Conservation (phyloP, 2,329 filamentous ascomycete species). For the Elsinoe fawcettii region DNA sequence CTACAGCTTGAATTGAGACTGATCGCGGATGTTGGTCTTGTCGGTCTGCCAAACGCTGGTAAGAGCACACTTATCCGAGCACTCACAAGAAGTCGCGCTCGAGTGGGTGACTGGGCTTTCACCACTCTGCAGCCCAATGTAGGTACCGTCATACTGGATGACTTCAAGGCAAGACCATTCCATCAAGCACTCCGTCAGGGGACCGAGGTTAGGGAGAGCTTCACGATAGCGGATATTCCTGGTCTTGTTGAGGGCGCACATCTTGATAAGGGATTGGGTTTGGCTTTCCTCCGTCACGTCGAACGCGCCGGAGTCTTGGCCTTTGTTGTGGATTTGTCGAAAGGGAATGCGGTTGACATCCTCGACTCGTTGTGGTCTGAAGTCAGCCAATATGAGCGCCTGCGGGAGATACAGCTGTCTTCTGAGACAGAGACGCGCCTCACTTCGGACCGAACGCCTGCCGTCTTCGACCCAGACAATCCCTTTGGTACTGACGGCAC, state of each 20-base stretch:
- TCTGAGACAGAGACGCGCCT: slow-evolving; percentile 55
- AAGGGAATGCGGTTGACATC: slow-evolving; percentile 69
- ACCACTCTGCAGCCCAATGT: slow-evolving; percentile 94
- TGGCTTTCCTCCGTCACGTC: slow-evolving; percentile 87
- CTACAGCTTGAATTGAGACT: slow-evolving; percentile 89
- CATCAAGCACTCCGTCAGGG: slow-evolving; percentile 37
- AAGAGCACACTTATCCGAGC: slow-evolving; percentile 88
- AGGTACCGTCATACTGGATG: slow-evolving; percentile 87
- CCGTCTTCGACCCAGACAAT: slow-evolving; percentile 28
- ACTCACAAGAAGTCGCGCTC: slow-evolving; percentile 77
- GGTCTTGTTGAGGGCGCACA: slow-evolving; percentile 89
- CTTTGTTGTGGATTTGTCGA: slow-evolving; percentile 81
- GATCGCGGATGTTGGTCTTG: slow-evolving; percentile 86
- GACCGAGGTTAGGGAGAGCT: slow-evolving; percentile 55
- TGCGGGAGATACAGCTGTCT: slow-evolving; percentile 64
- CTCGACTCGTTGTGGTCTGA: slow-evolving; percentile 83
- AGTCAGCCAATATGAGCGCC: slow-evolving; percentile 77
- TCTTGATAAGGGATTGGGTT: slow-evolving; percentile 80
- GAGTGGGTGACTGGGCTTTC: slow-evolving; percentile 92
- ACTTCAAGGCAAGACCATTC: slow-evolving; percentile 66
- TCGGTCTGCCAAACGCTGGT: slow-evolving; percentile 90
- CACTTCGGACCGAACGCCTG: slow-evolving; percentile 37
- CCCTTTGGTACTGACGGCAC: slow-evolving; percentile 11
- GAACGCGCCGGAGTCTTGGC: slow-evolving; percentile 88
- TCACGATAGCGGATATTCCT: slow-evolving; percentile 93